Percentiles rank a stretch among this genome's conserved stretches.
Evolutionary conservation across 2,329 filamentous ascomycete genomes (phyloP).

Genomic region (Cladosporium sp.): DNA sequence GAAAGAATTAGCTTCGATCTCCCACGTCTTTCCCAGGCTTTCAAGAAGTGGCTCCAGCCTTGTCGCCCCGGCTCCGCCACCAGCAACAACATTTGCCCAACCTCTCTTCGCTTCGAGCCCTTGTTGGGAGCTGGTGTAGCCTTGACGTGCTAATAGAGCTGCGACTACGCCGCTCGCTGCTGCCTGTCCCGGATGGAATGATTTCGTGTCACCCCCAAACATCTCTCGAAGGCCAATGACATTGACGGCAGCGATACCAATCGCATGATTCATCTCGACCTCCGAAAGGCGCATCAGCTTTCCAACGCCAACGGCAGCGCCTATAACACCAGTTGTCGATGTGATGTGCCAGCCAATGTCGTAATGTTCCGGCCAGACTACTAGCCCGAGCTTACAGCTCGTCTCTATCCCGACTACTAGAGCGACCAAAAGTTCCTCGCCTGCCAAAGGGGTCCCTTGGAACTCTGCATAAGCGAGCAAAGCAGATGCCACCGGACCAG

Average conservation of each 20-base stretch:
- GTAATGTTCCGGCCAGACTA: constrained; percentile 52
- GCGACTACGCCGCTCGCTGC: constrained; percentile 50
- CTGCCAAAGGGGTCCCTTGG: constrained; percentile 33
- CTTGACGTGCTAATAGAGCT: constrained; percentile 42
- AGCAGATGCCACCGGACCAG: constrained; percentile 48
- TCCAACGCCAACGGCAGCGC: constrained; percentile 48
- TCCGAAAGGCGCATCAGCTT: constrained; percentile 42
- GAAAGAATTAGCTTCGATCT: constrained; percentile 51
- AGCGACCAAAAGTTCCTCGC: constrained; percentile 47
- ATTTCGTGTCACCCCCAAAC: constrained; percentile 54
- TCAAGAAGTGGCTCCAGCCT: constrained; percentile 35
- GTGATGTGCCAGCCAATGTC: constrained; percentile 55
- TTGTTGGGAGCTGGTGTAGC: constrained; percentile 45
- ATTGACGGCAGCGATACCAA: constrained; percentile 51
- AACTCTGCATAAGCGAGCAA: constrained; percentile 46
- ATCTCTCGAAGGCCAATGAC: constrained; percentile 51
- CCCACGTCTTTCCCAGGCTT: constrained; percentile 38
- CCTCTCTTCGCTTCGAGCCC: constrained; percentile 50
- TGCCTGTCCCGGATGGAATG: constrained; percentile 50
- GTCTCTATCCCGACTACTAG: constrained; percentile 50
- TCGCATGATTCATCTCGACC: constrained; percentile 44
- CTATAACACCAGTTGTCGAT: constrained; percentile 47
- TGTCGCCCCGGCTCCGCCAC: constrained; percentile 31
- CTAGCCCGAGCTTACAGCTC: constrained; percentile 49
- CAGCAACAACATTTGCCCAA: constrained; percentile 50